phyloP scores from a whole-genome alignment of 441 rosid species.

The Euphorbia celastroides region DNA sequence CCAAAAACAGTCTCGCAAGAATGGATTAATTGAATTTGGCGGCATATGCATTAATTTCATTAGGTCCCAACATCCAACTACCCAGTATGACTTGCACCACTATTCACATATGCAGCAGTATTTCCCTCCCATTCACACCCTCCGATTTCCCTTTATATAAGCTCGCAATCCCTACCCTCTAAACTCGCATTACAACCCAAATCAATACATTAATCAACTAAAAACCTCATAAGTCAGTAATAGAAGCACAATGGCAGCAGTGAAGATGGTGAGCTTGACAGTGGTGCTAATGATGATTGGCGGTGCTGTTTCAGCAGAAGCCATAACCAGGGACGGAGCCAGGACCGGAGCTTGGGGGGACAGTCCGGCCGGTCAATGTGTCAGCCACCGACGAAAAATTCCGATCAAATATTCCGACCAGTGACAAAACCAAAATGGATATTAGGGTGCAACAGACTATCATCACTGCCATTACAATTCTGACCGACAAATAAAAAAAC shows the following conservation, averaged over 20 bases:
- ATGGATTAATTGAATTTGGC: neutral
- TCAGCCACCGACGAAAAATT: no score
- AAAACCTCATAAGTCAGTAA: no score
- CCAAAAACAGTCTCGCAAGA: no score
- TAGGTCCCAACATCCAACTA: conserved; percentile 1
- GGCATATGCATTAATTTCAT: neutral
- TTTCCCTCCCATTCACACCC: neutral
- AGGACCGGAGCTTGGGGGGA: no score
- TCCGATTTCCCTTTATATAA: conserved; percentile 3
- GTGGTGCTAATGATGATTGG: neutral
- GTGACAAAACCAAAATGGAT: no score
- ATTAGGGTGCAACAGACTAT: no score
- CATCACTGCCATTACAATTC: no score
- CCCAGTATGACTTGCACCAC: neutral
- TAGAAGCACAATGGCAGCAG: neutral
- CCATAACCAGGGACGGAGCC: no score
- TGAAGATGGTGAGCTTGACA: neutral
- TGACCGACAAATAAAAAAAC: no score
- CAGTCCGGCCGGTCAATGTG: no score
- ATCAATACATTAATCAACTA: neutral
- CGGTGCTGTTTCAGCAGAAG: neutral
- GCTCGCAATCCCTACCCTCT: neutral
- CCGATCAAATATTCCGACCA: no score
- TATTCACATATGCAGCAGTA: no score
- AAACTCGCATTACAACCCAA: neutral